Evolutionary conservation across 2,329 filamentous ascomycete species (phyloP).

Genomic region (Ophiostoma ulmi): DNA sequence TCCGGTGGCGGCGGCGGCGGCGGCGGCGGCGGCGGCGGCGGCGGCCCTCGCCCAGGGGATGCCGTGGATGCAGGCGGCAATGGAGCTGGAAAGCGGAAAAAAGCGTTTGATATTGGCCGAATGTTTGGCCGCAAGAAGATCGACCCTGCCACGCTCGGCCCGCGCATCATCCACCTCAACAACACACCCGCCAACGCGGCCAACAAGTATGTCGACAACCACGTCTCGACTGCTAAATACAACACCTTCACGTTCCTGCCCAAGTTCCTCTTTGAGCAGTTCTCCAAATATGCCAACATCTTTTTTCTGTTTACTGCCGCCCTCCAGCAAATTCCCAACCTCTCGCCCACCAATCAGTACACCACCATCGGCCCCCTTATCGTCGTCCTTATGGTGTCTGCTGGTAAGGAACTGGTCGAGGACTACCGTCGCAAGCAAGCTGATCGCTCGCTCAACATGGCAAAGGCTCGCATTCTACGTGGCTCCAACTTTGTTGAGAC

Average conservation of each 20-base stretch:
- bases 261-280: conserved; percentile 97
- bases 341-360: conserved; percentile 91
- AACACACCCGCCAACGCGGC: conserved; percentile 85
- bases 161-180: conserved; percentile 90
- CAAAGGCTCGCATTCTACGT: conserved; percentile 74
- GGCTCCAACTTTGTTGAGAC: conserved; percentile 80
- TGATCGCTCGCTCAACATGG: conserved; percentile 81
- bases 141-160: conserved; percentile 86
- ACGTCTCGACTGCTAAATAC: conserved; percentile 97
- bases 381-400: conserved; percentile 88
- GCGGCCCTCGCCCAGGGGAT: conserved; percentile 30
- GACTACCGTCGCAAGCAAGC: conserved; percentile 86
- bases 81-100: conserved; percentile 59
- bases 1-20: conserved; percentile 25
- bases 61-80: conserved; percentile 43
- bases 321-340: conserved; percentile 88
- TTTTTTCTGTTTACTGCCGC: conserved; percentile 98
- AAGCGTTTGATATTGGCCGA: conserved; percentile 54
- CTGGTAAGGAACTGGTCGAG: conserved; percentile 88
- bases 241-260: conserved; percentile 88
- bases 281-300: conserved; percentile 97
- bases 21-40: conserved; percentile 28
- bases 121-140: conserved; percentile 80
- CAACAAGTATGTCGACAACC: conserved; percentile 92
- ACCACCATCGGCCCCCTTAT: conserved; percentile 93